Evolutionary conservation across 1,284 basidiomycete genomes (phyloP).

Genomic region (Malassezia nana): DNA sequence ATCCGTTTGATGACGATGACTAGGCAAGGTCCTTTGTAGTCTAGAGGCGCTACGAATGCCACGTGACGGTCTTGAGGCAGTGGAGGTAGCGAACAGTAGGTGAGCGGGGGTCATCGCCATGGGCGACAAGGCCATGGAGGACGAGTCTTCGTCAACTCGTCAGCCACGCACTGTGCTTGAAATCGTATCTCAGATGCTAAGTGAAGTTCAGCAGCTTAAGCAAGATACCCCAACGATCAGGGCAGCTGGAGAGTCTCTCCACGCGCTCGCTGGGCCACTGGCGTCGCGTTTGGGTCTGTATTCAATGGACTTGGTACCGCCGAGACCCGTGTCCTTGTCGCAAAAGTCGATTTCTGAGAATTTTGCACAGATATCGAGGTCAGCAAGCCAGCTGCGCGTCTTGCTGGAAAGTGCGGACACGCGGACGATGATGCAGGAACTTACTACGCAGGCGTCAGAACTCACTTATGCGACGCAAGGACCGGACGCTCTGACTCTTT

Average conservation of each 20-base stretch:
- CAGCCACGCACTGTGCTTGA: neutral
- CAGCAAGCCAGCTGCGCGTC: neutral
- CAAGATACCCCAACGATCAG: neutral
- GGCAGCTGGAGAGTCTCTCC: neutral
- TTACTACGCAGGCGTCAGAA: slow-evolving; percentile 5
- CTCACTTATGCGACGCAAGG: neutral
- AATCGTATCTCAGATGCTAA: neutral
- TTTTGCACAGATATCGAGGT: neutral
- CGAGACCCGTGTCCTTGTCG: neutral
- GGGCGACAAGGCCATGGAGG: neutral
- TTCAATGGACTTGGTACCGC: neutral
- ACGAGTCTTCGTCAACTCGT: neutral
- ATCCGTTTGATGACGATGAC: slow-evolving; percentile 19
- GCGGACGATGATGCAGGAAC: neutral
- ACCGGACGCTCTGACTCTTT: neutral
- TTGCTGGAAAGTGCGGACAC: neutral
- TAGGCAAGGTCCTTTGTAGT: neutral
- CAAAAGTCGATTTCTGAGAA: slow-evolving; percentile 3
- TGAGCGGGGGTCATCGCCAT: neutral
- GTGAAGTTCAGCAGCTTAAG: neutral
- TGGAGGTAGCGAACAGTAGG: neutral
- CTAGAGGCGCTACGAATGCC: neutral
- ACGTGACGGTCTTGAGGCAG: neutral
- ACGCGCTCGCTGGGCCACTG: neutral
- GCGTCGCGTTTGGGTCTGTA: slow-evolving; percentile 1